Evolutionary conservation across 1,139 yeast genomes (phyloP), one percentile per base, ranked within the genome.

Genomic region (Hansenula anomala): DNA sequence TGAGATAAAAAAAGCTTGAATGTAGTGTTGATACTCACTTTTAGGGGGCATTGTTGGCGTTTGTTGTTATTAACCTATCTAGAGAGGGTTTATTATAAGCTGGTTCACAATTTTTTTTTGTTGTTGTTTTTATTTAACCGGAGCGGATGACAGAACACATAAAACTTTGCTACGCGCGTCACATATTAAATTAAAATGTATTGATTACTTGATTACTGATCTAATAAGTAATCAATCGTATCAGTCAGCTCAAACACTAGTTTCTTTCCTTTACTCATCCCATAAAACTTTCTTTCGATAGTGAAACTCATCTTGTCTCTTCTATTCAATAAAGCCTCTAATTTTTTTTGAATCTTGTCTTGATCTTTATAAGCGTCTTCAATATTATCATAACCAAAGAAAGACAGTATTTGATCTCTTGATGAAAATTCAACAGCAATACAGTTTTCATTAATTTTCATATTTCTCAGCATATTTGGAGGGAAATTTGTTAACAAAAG

Each of bases 401-500:
- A 47, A 18, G 36, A 28, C 27, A 47, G 22, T 1, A 47, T 41
- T 13, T 39, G 33, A 18, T 33, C 46, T 19, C 33, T 42, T 2
- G 46, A 34, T 30, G 33, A 38, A 14, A 43, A 44, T 17, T 47
- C 48, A 5, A 47, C 12, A 2, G 41, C 28, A 2, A 48, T 16
- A 22, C 50, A 47, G 17, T 48, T 47, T 16, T 37, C 40, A 22
- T 46, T 45, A 4, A 41, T 8, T n/a, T 37, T 8, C 9, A 23
- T 6, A 10, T 12, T 13, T 10, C 13, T 8, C 13, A 23, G 11
- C 13, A 8, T 4, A 10, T 6, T 23, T 23, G 25, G 36, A 10
- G 11, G 20, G 3, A 46, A 13, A 30, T 47, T 47, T 11, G 53
- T 44, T 10, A 49, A 40, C 1, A 44, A 25, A 8, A 49, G n/a